Evolutionary conservation across 2,329 filamentous ascomycete species (phyloP), one percentile per base, ranked within the genome.

Genomic region (Dactylella cylindrospora): DNA sequence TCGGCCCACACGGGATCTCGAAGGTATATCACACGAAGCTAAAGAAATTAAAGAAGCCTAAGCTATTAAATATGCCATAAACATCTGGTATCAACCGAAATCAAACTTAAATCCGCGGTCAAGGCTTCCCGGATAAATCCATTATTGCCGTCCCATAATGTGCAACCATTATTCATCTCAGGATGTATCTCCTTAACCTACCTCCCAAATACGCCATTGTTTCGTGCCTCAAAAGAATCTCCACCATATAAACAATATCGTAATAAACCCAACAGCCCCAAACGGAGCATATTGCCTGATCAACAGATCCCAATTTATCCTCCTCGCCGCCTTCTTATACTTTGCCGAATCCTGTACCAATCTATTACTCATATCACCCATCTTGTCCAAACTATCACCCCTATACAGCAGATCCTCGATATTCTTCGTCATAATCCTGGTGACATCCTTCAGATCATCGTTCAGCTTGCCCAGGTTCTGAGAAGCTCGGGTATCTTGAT

Each of bases 391-490:
- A 70, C 85, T 93, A 73, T 98, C 93, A 22, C 93, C 93, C 65
- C 94, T 80, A 73, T 98, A 98, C 47, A 98, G 77, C 71, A 98
- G 76, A 73, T 98, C 93, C 78, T 98, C 93, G 68, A 98, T 97
- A 74, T 98, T 98, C 82, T 97, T 97, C 52, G 90, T 97, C 94
- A 98, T 98, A 71, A 98, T 90, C 76, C 96, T 90, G 1, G 93
- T 97, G 51, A 98, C 94, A 74, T 97, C 93, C 73, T 90, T 86
- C 67, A 98, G 81, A 79, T 98, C 94, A 71, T 96, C 89, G 72
- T 98, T 97, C 67, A 98, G 79, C 75, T 91, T 90, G 74, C 94
- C 89, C 55, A 98, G 81, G 75, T 97, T 97, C 75, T 90, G 87
- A 10, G 88, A 83, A 12, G 93, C 93, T 67, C 93, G 84, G 50